Evolutionary conservation across 768 basidiomycete genomes (phyloP).

Genomic region (Pleurotus citrinopileatus): DNA sequence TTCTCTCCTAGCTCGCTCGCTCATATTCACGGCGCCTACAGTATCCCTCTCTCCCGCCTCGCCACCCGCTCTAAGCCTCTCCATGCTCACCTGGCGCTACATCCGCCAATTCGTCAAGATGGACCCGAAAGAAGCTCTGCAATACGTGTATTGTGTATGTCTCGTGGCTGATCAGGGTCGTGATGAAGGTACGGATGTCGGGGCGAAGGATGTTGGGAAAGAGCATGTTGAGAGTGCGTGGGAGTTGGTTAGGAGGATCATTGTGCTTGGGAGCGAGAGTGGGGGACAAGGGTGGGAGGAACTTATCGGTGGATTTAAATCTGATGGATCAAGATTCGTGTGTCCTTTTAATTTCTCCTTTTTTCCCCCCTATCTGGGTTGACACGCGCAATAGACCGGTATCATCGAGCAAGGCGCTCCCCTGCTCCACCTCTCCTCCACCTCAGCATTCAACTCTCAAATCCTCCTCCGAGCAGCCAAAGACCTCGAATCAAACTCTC

Average conservation of each 20-base stretch:
- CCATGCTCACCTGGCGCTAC: slow-evolving; percentile 89
- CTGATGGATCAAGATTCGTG: slow-evolving; percentile 88
- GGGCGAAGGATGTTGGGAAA: slow-evolving; percentile 65
- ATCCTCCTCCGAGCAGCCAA: slow-evolving; percentile 84
- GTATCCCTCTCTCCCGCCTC: slow-evolving; percentile 69
- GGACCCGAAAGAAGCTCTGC: slow-evolving; percentile 91
- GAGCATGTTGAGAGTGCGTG: slow-evolving; percentile 82
- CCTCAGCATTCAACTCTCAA: slow-evolving; percentile 69
- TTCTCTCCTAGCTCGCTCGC: neutral
- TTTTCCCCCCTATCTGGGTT: neutral
- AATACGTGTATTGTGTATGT: slow-evolving; percentile 89
- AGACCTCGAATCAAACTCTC: slow-evolving; percentile 80
- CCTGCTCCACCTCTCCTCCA: slow-evolving; percentile 69
- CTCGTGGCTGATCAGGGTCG: slow-evolving; percentile 73
- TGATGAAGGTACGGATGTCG: too few species aligned
- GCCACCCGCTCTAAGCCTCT: slow-evolving; percentile 74
- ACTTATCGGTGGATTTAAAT: slow-evolving; percentile 88
- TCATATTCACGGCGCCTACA: slow-evolving; percentile 20
- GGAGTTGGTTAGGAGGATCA: slow-evolving; percentile 76
- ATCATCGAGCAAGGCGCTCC: slow-evolving; percentile 81
- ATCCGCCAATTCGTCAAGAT: slow-evolving; percentile 89
- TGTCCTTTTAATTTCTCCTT: slow-evolving; percentile 32
- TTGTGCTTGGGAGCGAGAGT: slow-evolving; percentile 77
- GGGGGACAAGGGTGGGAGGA: slow-evolving; percentile 86
- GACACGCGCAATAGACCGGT: slow-evolving; percentile 58